Percentiles rank a stretch among this genome's conserved stretches.
phyloP scores from a whole-genome alignment of 2,329 filamentous ascomycete species.

The Colletotrichum viniferum region DNA sequence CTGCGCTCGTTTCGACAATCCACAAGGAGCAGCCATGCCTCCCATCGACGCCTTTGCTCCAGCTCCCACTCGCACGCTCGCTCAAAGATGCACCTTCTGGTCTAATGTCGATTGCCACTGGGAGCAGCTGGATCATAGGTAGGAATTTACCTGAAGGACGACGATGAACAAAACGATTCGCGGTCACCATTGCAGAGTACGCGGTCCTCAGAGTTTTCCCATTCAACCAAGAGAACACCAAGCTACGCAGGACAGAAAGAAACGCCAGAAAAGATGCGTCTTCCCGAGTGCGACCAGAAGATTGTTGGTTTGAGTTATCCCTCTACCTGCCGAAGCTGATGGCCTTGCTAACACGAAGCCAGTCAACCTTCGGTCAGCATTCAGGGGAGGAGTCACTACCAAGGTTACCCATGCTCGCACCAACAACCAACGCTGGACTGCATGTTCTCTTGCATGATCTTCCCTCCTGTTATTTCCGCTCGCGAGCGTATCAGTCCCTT shows the following conservation, averaged over 20 bases:
- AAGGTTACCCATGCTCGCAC: constrained; percentile 54
- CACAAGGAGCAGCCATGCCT: neutral
- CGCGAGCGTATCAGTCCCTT: constrained; percentile 52
- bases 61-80: neutral
- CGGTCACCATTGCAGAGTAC: neutral
- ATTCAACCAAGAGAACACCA: constrained; percentile 9
- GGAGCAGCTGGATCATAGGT: accelerated
- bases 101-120: neutral
- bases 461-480: constrained; percentile 59
- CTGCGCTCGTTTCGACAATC: neutral
- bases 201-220: neutral
- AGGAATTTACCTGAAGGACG: accelerated
- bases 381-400: constrained; percentile 59
- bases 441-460: constrained; percentile 63
- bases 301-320: constrained; percentile 33
- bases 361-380: constrained; percentile 68
- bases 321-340: neutral
- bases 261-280: accelerated
- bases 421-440: constrained; percentile 57
- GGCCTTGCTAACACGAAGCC: constrained; percentile 32
- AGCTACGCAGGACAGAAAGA: constrained; percentile 20
- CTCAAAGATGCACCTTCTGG: neutral
- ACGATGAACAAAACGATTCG: neutral
- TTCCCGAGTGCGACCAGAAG: constrained; percentile 28
- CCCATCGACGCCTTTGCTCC: too few species aligned